Percentiles rank a stretch among this genome's conserved stretches.
Conservation (phyloP, 2,329 filamentous ascomycete species). For the Colletotrichum tabaci region DNA sequence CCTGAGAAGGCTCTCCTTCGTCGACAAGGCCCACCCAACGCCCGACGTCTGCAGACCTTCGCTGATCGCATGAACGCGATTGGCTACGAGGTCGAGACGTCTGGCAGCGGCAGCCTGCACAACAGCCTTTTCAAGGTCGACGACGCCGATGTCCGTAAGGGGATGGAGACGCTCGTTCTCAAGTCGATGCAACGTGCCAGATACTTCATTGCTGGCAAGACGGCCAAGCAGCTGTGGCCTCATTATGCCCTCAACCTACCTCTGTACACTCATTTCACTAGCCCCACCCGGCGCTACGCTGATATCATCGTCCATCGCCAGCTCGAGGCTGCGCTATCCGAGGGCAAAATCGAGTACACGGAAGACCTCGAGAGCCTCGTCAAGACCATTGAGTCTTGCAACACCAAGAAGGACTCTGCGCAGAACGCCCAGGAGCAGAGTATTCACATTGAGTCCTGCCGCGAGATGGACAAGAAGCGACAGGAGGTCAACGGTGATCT, state of each 20-base stretch:
- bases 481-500: conserved; percentile 91
- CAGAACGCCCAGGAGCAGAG: conserved; percentile 99
- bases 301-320: conserved; percentile 97
- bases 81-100: conserved; percentile 89
- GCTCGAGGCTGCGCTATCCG: conserved; percentile 87
- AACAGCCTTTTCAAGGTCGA: conserved; percentile 96
- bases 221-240: conserved; percentile 81
- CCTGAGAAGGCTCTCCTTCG: conserved; percentile 95
- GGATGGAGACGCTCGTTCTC: conserved; percentile 95
- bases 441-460: conserved; percentile 97
- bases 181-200: conserved; percentile 98
- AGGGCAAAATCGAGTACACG: conserved; percentile 85
- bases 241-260: conserved; percentile 96
- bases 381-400: conserved; percentile 96
- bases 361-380: conserved; percentile 90
- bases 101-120: conserved; percentile 91
- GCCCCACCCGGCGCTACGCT: conserved; percentile 93
- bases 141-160: conserved; percentile 90
- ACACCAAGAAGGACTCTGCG: conserved; percentile 98
- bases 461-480: conserved; percentile 93
- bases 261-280: conserved; percentile 97
- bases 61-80: conserved; percentile 93
- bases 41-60: conserved; percentile 90
- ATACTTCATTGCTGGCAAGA: conserved; percentile 90
- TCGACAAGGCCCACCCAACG: conserved; percentile 87